phyloP scores from a whole-genome alignment of 1,284 basidiomycete species.

The Earliella scabrosa region DNA sequence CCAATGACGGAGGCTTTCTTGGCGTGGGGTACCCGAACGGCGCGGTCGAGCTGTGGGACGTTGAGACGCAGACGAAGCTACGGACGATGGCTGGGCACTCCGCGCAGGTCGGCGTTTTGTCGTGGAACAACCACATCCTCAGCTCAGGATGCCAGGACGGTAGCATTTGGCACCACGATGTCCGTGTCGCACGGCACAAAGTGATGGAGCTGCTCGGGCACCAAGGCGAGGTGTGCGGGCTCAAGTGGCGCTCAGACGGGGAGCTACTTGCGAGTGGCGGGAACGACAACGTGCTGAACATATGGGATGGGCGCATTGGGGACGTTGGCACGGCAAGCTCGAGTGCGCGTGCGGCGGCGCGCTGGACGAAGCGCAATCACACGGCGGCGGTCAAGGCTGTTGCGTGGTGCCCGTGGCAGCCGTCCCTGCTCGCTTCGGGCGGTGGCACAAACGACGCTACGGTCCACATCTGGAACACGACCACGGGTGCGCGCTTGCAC shows the following conservation, averaged over 20 bases:
- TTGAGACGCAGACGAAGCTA: constrained; percentile 79
- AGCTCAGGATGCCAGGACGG: constrained; percentile 91
- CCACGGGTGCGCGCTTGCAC: constrained; percentile 87
- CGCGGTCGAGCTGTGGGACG: constrained; percentile 96
- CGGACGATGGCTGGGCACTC: constrained; percentile 89
- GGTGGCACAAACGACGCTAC: constrained; percentile 95
- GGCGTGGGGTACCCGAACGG: constrained; percentile 88
- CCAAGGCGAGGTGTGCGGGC: constrained; percentile 86
- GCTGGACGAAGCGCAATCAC: constrained; percentile 94
- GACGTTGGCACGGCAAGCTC: constrained; percentile 60
- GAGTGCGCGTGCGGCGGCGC: constrained; percentile 67
- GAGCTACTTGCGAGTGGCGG: constrained; percentile 93
- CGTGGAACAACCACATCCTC: constrained; percentile 87
- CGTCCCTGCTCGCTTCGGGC: constrained; percentile 89
- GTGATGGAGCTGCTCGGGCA: constrained; percentile 90
- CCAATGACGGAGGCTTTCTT: constrained; percentile 86
- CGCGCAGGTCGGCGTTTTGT: constrained; percentile 80
- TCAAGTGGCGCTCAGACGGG: constrained; percentile 84
- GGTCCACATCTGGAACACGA: constrained; percentile 93
- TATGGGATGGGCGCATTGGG: constrained; percentile 88
- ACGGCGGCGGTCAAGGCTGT: constrained; percentile 96
- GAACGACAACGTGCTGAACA: constrained; percentile 96
- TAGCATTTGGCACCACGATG: constrained; percentile 94
- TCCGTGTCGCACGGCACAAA: constrained; percentile 85
- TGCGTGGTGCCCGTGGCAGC: constrained; percentile 98